phyloP scores from a whole-genome alignment of 169 alveolate genomes.

The Plasmodium vivax region DNA sequence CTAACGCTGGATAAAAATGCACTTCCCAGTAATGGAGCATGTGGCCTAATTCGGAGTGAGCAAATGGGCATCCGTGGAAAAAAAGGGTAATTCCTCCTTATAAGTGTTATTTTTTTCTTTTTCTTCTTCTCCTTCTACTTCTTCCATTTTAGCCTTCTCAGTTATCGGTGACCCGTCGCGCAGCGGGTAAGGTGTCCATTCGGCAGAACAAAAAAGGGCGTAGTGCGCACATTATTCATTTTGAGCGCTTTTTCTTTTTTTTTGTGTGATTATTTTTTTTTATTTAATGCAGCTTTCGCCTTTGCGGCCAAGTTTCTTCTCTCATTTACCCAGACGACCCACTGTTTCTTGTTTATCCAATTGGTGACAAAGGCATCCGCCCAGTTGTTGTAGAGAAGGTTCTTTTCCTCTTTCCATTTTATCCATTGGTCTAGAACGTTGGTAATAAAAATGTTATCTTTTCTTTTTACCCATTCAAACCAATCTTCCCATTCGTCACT shows the following conservation, averaged over 20 bases:
- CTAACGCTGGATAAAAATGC: neutral
- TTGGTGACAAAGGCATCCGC: neutral
- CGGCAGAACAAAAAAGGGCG: neutral
- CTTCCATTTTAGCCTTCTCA: neutral
- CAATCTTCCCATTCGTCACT: neutral
- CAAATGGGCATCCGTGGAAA: neutral
- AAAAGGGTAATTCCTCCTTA: neutral
- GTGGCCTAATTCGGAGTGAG: neutral
- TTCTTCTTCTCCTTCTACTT: neutral
- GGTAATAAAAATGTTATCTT: neutral
- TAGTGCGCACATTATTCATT: neutral
- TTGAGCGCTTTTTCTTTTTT: neutral
- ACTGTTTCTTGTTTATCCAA: conserved; percentile 15
- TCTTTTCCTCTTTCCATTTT: conserved; percentile 8
- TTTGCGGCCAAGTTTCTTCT: neutral
- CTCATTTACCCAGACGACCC: conserved; percentile 4
- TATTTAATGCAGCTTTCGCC: neutral
- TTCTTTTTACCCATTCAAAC: neutral
- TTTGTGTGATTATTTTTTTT: neutral
- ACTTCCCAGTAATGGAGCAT: neutral
- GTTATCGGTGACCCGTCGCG: neutral
- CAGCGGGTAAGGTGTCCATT: neutral
- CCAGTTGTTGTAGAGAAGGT: neutral
- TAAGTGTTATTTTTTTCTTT: no score
- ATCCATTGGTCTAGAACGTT: neutral